Evolutionary conservation across 225 moss, liverwort and hornwort species (phyloP).

Genomic region (Straminergon stramineum): DNA sequence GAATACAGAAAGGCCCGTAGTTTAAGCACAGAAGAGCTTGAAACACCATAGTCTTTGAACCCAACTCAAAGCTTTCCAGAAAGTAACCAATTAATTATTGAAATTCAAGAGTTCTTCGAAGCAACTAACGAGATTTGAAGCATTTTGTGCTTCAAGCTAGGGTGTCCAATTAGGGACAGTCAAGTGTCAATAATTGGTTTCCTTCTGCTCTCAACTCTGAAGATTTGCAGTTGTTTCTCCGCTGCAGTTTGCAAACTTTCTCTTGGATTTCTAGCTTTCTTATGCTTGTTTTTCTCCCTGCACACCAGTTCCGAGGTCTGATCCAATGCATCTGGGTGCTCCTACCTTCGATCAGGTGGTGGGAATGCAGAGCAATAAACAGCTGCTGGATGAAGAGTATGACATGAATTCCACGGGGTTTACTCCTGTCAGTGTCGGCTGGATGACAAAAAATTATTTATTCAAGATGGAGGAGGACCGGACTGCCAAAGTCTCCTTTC

Average conservation of each 20-base stretch:
- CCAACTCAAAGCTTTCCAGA: neutral
- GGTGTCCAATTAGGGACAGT: neutral
- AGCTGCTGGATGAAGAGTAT: neutral
- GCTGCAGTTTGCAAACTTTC: neutral
- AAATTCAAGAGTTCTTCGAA: neutral
- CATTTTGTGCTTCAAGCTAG: neutral
- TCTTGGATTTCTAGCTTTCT: neutral
- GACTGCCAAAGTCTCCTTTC: conserved; percentile 2
- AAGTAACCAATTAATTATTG: no score
- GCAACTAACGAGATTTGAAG: neutral
- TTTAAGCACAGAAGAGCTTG: neutral
- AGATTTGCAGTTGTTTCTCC: neutral
- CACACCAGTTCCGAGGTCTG: neutral
- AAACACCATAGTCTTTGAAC: neutral
- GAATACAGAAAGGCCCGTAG: no score
- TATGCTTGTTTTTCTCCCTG: neutral
- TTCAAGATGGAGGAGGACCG: conserved; percentile 23
- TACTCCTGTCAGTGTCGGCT: conserved; percentile 30
- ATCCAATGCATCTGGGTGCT: no score
- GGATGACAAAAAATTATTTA: conserved; percentile 23
- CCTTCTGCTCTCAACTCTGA: no score
- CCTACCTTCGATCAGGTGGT: neutral
- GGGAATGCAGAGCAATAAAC: neutral
- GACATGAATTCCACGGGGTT: conserved; percentile 28
- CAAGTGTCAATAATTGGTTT: neutral